Conservation (phyloP, 768 basidiomycete species). For the Ramaria sp. region DNA sequence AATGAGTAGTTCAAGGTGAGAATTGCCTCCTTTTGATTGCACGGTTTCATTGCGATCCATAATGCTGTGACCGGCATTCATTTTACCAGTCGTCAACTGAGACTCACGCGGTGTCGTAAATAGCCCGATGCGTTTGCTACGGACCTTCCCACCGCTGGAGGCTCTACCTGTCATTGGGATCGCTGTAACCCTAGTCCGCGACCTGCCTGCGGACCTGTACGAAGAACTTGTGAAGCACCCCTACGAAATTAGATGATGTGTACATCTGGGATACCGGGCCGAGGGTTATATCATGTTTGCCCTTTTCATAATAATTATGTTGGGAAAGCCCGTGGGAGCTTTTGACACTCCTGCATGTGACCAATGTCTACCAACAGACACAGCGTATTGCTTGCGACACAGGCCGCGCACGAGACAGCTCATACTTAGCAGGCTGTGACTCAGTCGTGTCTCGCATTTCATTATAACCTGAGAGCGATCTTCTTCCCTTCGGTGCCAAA, state of each 20-base stretch:
- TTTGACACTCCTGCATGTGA: too few relatives aligned
- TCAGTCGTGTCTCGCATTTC: too few relatives aligned
- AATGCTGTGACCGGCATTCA: not conserved
- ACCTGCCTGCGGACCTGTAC: constrained; percentile 78
- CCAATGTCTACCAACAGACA: too few relatives aligned
- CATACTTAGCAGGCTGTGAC: too few relatives aligned
- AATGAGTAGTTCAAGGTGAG: constrained; percentile 77
- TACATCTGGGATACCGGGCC: too few relatives aligned
- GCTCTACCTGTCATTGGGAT: constrained; percentile 83
- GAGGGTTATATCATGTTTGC: too few relatives aligned
- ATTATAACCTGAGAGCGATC: too few relatives aligned
- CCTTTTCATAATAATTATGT: too few relatives aligned
- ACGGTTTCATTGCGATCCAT: not conserved
- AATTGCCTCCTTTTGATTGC: not conserved
- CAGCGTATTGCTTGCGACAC: too few relatives aligned
- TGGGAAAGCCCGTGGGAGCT: too few relatives aligned
- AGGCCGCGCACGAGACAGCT: too few relatives aligned
- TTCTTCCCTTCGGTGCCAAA: too few relatives aligned
- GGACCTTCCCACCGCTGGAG: constrained; percentile 88
- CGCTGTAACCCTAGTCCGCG: constrained; percentile 87
- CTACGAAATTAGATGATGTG: constrained; percentile 39
- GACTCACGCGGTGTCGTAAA: not conserved
- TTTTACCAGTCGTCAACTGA: not conserved
- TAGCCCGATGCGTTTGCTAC: constrained; percentile 90
- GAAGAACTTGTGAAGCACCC: constrained; percentile 86